Base-by-base conservation (phyloP, 257 asterid species). In the Solanum appendiculatum region DNA sequence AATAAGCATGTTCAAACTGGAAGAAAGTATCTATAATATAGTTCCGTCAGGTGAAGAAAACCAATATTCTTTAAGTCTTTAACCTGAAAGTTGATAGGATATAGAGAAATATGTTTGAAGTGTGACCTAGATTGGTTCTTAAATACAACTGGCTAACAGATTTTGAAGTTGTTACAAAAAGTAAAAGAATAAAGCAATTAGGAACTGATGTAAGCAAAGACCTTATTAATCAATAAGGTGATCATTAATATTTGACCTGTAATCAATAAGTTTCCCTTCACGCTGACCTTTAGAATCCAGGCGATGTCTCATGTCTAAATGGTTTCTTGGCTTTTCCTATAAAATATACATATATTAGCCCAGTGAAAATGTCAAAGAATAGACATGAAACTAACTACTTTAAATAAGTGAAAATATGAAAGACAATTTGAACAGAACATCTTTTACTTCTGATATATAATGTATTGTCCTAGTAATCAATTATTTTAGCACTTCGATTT, bases 271-370 rank as follows among this genome's bases (percentile, higher is more conserved):
- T 91, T 95, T 97, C 91, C 98, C 99, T 90, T 97, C 90, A 86
- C 99, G 98, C 93, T 95, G 99, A 89, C 99, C 99, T 92, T 94
- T 94, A 84, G 98, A 94, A 88, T 97, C 98, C 96, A 97, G 90
- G 64, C 98, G 98, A 88, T 95, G 94, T 88, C 99, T 92, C 98
- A 97, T 92, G 87, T 97, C 99, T 92, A 97, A 81, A 94, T 97
- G 99, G 88, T 97, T 95, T 93, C 98, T 94, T 60, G 99, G 98
- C 89, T 93, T 94, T 92, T 97, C 99, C 99, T 97, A 90, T 51
- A 33, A 29, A 64, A 81, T 48, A 83, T 44, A 82, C 70, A 88
- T 75, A 25, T 85, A 25, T 88, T 87, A 39, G 68, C 48, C 86
- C 63, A 73, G 87, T 81, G 58, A 36, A 86, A 81, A 51, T 63